Evolutionary conservation across 1,139 yeast species (phyloP).

Genomic region (Kodamaea ohmeri): DNA sequence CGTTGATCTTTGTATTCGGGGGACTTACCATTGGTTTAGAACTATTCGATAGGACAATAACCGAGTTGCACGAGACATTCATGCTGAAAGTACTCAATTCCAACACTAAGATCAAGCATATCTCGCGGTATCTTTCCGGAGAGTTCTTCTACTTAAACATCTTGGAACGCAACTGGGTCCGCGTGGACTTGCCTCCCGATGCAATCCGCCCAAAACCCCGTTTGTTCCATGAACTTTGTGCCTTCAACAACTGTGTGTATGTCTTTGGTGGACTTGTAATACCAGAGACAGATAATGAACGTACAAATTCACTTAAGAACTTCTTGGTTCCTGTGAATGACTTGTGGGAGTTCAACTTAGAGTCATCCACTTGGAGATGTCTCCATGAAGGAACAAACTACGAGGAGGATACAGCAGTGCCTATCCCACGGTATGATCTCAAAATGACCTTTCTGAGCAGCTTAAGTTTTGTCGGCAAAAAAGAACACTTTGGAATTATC

Average conservation of each 20-base stretch:
- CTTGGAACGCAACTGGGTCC: constrained; percentile 55
- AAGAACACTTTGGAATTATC: constrained; percentile 52
- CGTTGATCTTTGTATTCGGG: constrained; percentile 63
- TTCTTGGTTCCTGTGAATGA: constrained; percentile 53
- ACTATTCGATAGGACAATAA: constrained; percentile 35
- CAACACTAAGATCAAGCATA: constrained; percentile 26
- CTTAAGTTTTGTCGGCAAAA: constrained; percentile 40
- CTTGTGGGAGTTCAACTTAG: constrained; percentile 62
- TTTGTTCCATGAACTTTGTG: constrained; percentile 56
- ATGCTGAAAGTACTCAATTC: constrained; percentile 25
- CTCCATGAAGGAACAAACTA: constrained; percentile 39
- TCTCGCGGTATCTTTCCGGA: constrained; percentile 50
- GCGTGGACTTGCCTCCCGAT: constrained; percentile 25
- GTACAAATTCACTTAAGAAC: constrained; percentile 9
- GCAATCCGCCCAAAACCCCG: constrained; percentile 48
- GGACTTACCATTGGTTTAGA: constrained; percentile 63
- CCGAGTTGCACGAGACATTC: constrained; percentile 28
- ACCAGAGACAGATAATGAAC: constrained; percentile 15
- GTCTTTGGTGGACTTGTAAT: constrained; percentile 61
- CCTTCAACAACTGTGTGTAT: constrained; percentile 48
- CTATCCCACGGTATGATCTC: constrained; percentile 51
- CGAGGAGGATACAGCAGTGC: constrained; percentile 27
- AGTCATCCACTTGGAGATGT: constrained; percentile 49
- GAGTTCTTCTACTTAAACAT: constrained; percentile 58
- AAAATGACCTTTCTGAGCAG: constrained; percentile 46